Conservation (phyloP, 2,329 filamentous ascomycete genomes). For the Fusarium sp. region DNA sequence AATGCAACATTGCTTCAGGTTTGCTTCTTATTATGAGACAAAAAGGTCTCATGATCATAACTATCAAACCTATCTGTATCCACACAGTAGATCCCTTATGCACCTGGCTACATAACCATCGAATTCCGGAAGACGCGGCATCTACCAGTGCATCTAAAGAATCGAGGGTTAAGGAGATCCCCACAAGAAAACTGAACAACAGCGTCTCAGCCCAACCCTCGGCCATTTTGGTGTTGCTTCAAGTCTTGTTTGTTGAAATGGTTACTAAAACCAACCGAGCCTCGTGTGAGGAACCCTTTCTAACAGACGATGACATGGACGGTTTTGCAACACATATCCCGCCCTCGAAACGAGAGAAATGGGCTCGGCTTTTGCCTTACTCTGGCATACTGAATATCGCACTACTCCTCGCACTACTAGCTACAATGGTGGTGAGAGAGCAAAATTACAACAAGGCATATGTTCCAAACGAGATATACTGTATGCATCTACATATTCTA, state of each 20-base stretch:
- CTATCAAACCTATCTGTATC: neutral
- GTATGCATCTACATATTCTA: neutral
- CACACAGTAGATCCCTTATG: neutral
- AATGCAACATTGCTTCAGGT: slow-evolving; percentile 3
- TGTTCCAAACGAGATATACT: slow-evolving; percentile 14
- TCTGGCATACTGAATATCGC: slow-evolving; percentile 1
- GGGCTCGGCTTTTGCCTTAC: slow-evolving; percentile 2
- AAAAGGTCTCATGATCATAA: neutral
- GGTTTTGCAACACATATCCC: neutral
- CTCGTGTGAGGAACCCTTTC: slow-evolving; percentile 6
- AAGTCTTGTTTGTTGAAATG: neutral
- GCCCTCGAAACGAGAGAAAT: neutral
- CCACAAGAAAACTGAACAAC: too few species aligned
- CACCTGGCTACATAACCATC: too few species aligned
- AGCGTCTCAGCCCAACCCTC: neutral
- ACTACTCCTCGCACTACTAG: neutral
- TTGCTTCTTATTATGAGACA: neutral
- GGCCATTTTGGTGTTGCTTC: neutral
- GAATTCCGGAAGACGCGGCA: too few species aligned
- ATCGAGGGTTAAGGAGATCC: too few species aligned
- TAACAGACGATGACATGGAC: slow-evolving; percentile 4
- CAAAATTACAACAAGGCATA: neutral
- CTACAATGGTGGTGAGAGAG: neutral
- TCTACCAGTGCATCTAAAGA: too few species aligned
- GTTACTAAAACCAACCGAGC: neutral